Evolutionary conservation across 2,329 filamentous ascomycete genomes (phyloP).

Genomic region (Colletotrichum sp.): DNA sequence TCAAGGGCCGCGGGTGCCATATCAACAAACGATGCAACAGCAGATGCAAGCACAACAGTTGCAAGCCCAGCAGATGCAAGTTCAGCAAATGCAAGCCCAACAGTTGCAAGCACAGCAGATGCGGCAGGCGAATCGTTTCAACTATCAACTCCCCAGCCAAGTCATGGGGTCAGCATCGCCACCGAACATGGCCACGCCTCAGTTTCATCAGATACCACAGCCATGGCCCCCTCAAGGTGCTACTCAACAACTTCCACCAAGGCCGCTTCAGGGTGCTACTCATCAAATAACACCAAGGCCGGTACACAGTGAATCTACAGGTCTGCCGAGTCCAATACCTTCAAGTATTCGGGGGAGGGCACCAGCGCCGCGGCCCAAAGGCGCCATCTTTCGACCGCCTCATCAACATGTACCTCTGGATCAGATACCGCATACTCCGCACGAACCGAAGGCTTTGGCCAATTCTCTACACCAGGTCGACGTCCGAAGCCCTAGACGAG

Average conservation of each 20-base stretch:
- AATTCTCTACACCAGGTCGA: constrained; percentile 52
- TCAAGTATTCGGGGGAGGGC: not conserved
- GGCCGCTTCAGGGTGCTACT: not conserved
- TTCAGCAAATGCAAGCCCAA: not conserved
- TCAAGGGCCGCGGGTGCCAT: not conserved
- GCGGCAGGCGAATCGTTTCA: not conserved
- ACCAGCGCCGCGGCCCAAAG: not conserved
- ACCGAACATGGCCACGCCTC: not conserved
- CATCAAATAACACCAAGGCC: not conserved
- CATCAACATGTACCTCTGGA: constrained; percentile 22
- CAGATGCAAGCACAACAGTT: not conserved
- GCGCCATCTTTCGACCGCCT: constrained; percentile 27
- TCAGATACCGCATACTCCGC: constrained; percentile 46
- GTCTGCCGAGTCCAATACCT: not conserved
- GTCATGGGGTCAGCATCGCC: not conserved
- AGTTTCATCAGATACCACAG: not conserved
- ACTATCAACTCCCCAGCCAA: not conserved
- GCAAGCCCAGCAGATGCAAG: not conserved
- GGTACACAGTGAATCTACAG: not conserved
- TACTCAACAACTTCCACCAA: not conserved
- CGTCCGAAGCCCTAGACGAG: constrained; percentile 52
- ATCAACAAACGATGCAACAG: not conserved
- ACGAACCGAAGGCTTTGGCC: constrained; percentile 45
- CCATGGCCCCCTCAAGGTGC: not conserved
- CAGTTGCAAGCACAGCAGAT: not conserved